Evolutionary conservation across 768 basidiomycete genomes (phyloP), one percentile per base, ranked within the genome.

Genomic region (Mycena epipterygia): DNA sequence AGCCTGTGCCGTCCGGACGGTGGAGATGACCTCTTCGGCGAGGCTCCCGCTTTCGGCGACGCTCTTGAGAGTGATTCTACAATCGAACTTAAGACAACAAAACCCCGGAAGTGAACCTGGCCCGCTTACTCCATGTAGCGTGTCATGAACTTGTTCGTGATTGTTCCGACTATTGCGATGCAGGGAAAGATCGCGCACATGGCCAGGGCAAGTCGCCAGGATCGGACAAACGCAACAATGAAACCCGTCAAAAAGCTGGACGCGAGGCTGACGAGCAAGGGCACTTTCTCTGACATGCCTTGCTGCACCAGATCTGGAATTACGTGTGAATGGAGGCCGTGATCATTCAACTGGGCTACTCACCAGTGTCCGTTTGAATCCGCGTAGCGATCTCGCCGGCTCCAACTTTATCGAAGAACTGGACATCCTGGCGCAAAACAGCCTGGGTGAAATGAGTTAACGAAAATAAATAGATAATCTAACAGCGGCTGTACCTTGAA

Each of bases 381-480:
- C 96, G 90, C 12, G 96, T 97, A 0, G 96, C 93, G 27, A 98
- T 91, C 78, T 98, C 97, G 68, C 97, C 97, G 5, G 96, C 92
- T 41, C 97, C 96, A 62, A 97, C 88, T n/a, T 91, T 89, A 79
- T 98, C 97, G 76, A 97, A 97, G 83, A 89, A 98, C 19, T 91
- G 90, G 72, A 97, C 91, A 71, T 95, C 91, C 77, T 98, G 96
- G 39, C 95, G 90, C 4, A 98, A 84, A 17, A 96, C 83, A 3
- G 95, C 89, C 64, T 86, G n/a, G n/a, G 80, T 9, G 97, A 88
- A 78, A 17, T 81, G 6, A 23, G 30, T 19, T 1, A 46, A 21
- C 42, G 8, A 7, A 39, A 19, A 8, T 29, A 17, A 14, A 21
- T 23, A 32, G 27, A 7, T 1, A 2, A 3, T 30, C 8, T 23